Conservation (phyloP, 192 early-diverging fungal genomes). For the Coemansia sp. region DNA sequence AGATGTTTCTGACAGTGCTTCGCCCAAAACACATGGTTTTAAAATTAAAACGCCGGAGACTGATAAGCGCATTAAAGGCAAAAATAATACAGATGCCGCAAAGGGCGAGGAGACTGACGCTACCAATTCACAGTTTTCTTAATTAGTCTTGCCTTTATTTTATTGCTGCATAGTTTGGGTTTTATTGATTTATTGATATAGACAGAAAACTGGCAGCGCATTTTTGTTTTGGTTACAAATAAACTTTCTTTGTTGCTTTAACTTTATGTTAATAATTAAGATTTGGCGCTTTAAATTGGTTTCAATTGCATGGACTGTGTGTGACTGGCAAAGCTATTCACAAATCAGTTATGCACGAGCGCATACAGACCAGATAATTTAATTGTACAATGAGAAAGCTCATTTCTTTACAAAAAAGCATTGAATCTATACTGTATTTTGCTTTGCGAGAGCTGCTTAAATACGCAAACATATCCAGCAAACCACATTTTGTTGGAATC, state of each 20-base stretch:
- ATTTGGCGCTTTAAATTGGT: too few relatives aligned
- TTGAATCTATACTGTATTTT: not conserved
- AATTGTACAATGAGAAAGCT: not conserved
- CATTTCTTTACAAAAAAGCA: not conserved
- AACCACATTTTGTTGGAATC: too few relatives aligned
- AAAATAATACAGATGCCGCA: not conserved
- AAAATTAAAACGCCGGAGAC: not conserved
- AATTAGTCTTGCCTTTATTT: not conserved
- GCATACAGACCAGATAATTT: not conserved
- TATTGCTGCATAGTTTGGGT: not conserved
- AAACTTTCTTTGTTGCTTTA: not conserved
- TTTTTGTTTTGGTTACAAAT: not conserved
- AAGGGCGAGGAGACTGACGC: not conserved
- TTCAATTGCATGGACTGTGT: too few relatives aligned
- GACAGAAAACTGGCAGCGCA: too few relatives aligned
- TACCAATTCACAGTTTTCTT: not conserved
- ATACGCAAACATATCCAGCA: too few relatives aligned
- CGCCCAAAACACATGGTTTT: not conserved
- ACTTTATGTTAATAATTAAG: not conserved
- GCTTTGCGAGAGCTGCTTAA: not conserved
- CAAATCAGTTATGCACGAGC: not conserved
- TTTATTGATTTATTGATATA: not conserved
- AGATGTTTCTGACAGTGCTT: not conserved
- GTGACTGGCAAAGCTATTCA: too few relatives aligned
- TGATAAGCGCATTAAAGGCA: not conserved